These are phyloP conservation scores for Cercospora brassicicola DNA, from an alignment of 2,329 filamentous ascomycete genomes.

Conservation along the genomic window DNA sequence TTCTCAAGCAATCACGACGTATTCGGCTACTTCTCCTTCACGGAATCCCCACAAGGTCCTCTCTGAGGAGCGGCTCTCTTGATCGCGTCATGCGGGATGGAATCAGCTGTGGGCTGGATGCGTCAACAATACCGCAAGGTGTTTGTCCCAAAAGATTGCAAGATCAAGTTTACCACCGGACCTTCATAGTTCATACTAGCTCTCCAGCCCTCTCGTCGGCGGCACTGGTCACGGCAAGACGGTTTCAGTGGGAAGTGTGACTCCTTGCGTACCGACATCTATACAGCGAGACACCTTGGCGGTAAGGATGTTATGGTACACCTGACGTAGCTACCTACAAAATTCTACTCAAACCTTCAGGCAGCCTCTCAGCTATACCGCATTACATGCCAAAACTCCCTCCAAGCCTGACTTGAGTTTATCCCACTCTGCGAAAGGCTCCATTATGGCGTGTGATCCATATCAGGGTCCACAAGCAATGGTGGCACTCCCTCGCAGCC, in stretches of 20 bases:
- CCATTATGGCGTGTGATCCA: no score
- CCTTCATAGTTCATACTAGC: constrained; percentile 39
- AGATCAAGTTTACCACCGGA: constrained; percentile 33
- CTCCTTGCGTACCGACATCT: constrained; percentile 37
- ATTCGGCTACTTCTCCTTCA: constrained; percentile 33
- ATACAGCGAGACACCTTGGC: background rate
- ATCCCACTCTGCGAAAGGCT: no score
- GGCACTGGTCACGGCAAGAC: constrained; percentile 12
- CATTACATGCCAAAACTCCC: no score
- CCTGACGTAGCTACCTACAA: background rate
- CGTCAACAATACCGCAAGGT: constrained; percentile 21
- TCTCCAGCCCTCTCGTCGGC: constrained; percentile 18
- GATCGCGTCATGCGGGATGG: constrained; percentile 35
- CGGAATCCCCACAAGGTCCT: constrained; percentile 34
- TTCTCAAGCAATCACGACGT: constrained; percentile 28
- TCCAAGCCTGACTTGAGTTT: no score
- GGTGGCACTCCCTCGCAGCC: no score
- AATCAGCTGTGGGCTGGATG: constrained; percentile 34
- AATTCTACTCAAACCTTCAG: background rate
- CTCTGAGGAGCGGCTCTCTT: constrained; percentile 33
- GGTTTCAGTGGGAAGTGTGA: constrained; percentile 33
- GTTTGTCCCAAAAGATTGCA: constrained; percentile 25
- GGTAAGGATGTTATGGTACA: background rate
- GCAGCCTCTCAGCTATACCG: no score
- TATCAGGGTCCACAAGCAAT: no score